These are phyloP conservation scores for Scytalidium lignicola DNA, from an alignment of 2,329 filamentous ascomycete species.

Conservation along the genomic window DNA sequence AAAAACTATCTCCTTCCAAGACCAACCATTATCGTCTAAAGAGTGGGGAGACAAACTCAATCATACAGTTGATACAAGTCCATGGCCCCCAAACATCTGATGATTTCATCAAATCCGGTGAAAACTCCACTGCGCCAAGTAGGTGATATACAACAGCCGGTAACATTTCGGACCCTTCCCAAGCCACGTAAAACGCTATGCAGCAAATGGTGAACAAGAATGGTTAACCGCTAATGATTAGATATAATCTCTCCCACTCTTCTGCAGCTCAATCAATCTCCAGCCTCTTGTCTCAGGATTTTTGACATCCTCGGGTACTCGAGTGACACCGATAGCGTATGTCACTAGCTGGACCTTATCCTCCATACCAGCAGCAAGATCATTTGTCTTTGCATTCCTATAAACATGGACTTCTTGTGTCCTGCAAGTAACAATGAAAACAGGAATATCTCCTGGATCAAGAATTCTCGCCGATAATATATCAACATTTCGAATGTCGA, in stretches of 20 bases:
- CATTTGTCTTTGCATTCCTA: constrained; percentile 80
- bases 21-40: not conserved
- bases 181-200: not conserved
- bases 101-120: not conserved
- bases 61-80: not conserved
- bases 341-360: constrained; percentile 98
- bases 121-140: not conserved
- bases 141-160: not conserved
- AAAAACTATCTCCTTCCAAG: not conserved
- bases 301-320: constrained; percentile 90
- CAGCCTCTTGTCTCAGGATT: constrained; percentile 96
- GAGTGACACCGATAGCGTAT: constrained; percentile 93
- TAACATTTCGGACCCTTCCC: not conserved
- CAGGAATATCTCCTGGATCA: constrained; percentile 82
- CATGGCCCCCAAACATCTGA: not conserved
- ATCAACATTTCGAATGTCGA: constrained; percentile 93
- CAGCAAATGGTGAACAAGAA: constrained; percentile 2
- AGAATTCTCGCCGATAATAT: constrained; percentile 75
- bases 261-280: constrained; percentile 97
- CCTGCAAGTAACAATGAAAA: constrained; percentile 94
- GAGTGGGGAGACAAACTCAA: not conserved
- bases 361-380: constrained; percentile 95
- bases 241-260: constrained; percentile 89
- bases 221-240: constrained; percentile 33
- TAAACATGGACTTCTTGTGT: constrained; percentile 98